phyloP scores from a whole-genome alignment of 1,139 yeast species.

The Blastobotrys buckinghamii region DNA sequence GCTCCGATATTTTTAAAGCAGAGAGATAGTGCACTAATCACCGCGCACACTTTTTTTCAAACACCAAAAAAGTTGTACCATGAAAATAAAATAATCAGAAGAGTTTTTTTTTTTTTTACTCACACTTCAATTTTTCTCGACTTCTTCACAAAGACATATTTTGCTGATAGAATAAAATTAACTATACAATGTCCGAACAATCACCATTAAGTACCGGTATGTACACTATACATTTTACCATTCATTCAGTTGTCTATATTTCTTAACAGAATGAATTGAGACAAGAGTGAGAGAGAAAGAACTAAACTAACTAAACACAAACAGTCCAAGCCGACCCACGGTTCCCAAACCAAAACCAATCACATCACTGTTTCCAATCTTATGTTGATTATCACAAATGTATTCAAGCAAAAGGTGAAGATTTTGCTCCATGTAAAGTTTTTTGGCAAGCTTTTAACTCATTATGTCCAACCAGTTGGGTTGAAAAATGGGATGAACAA shows the following conservation, averaged over 20 bases:
- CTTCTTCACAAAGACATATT: neutral
- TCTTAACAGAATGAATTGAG: neutral
- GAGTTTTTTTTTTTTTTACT: neutral
- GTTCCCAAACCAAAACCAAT: constrained; percentile 89
- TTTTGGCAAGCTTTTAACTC: constrained; percentile 89
- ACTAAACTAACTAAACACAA: neutral
- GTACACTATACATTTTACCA: constrained; percentile 12
- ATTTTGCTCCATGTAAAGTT: constrained; percentile 94
- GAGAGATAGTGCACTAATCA: neutral
- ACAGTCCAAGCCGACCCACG: constrained; percentile 21
- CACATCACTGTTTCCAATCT: constrained; percentile 97
- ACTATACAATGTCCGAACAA: constrained; percentile 22
- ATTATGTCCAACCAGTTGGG: constrained; percentile 90
- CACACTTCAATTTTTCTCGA: neutral
- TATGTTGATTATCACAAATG: constrained; percentile 98
- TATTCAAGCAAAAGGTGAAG: constrained; percentile 95
- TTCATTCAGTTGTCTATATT: neutral
- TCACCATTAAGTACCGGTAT: constrained; percentile 22
- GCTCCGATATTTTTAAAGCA: neutral
- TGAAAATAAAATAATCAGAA: too few relatives aligned
- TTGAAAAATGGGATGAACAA: constrained; percentile 94
- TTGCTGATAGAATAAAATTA: too few relatives aligned
- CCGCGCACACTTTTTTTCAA: neutral
- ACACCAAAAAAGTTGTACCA: too few relatives aligned
- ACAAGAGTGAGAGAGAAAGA: neutral